Base-by-base conservation (phyloP, 148 eudicot species). In the Agrostemma githago region DNA sequence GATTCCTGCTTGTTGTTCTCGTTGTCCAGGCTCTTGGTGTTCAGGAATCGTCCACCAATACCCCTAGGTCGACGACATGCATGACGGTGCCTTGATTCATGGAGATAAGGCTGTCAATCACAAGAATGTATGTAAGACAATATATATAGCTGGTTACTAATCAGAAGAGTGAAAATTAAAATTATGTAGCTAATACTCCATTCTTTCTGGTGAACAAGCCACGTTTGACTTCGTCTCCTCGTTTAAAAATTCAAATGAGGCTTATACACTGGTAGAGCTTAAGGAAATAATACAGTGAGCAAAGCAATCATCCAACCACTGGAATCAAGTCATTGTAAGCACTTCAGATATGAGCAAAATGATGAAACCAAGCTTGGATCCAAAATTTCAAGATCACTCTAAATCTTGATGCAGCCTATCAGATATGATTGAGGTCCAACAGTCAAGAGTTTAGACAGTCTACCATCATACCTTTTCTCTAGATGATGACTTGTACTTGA, bases 21-120 rank as follows among this genome's bases (percentile, higher is more conserved):
- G 7, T 59, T 59, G 11, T 76, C 77, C 1, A 79, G 61, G 42
- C 12, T 69, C 70, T 80, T 80, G 56, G 81, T 77, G 81, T 80
- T 83, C 11, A 83, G 76, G 73, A 83, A 83, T 54, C 86, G 78
- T 46, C 86, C 86, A 19, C 86, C 83, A 4, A 76, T 83, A 17
- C 86, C 86, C 74, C 86, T 83, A 74, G 83, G 83, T 44, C 86
- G 79, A 37, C 86, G 78, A 40, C 82, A 79, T 61, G 86, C 86
- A 67, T 83, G 86, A 15, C 81, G 83, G 54, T 83, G 86, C 71
- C 86, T 68, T 2, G 86, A 83, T 71, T 83, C 86, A 62, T 83
- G 86, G n/a, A 77, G 74, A 68, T 83, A 83, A 9, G 86, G 83
- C 86, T 81, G 76, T 62, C 68, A 39, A 38, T 66, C 59, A 34